Conservation (phyloP, 371 early-diverging fungal species). For the Fennellomyces sp. region DNA sequence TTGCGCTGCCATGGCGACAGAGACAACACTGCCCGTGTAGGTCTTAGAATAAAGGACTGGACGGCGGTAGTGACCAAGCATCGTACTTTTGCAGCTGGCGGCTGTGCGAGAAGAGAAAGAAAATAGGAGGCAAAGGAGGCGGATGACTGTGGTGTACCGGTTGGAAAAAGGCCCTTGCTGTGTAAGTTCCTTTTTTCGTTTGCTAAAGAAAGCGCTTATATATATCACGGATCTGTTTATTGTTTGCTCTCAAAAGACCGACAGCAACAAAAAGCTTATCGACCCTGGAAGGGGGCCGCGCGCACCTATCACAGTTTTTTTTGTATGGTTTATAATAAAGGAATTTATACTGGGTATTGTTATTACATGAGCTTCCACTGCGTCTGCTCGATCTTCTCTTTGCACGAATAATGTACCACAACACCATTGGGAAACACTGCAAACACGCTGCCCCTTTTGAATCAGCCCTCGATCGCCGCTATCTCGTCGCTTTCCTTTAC, state of each 20-base stretch:
- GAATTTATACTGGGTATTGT: neutral
- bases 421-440: constrained; percentile 76
- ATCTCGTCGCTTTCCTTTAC: too few species aligned
- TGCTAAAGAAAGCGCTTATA: neutral
- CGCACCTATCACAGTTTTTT: neutral
- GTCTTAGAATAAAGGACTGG: neutral
- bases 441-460: constrained; percentile 80
- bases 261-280: constrained; percentile 1
- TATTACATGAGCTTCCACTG: constrained; percentile 44
- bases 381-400: constrained; percentile 61
- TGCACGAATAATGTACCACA: constrained; percentile 81
- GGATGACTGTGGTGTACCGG: neutral
- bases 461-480: too few species aligned
- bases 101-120: neutral
- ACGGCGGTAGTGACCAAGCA: neutral
- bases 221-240: too few species aligned
- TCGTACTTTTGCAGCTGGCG: neutral
- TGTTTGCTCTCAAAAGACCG: neutral
- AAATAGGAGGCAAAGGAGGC: neutral
- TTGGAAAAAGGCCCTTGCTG: neutral
- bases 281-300: neutral
- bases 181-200: neutral
- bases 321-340: neutral
- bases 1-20: neutral
- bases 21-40: neutral